Conservation (phyloP, 208 protist genomes). For the Wallacemonas sp. region DNA sequence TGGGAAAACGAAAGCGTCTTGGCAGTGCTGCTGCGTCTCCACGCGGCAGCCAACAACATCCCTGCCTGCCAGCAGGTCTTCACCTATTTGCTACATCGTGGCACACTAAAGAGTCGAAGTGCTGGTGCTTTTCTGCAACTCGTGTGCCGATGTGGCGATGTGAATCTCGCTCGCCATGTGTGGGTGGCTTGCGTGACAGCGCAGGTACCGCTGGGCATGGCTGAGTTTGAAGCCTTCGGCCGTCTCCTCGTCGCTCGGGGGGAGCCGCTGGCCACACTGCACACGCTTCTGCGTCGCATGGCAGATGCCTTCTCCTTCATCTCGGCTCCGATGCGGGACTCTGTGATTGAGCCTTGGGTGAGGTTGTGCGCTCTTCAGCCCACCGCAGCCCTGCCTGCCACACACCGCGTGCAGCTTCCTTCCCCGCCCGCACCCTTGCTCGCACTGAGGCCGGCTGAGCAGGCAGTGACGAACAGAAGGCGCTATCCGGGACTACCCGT, state of each 20-base stretch:
- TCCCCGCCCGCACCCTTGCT: background rate
- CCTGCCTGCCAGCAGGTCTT: slow-evolving; percentile 54
- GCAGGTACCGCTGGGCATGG: slow-evolving; percentile 41
- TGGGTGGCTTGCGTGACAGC: slow-evolving; percentile 44
- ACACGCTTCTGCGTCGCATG: slow-evolving; percentile 60
- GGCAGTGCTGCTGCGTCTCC: slow-evolving; percentile 58
- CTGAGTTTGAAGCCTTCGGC: slow-evolving; percentile 54
- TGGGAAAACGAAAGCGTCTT: slow-evolving; percentile 69
- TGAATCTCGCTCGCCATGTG: slow-evolving; percentile 35
- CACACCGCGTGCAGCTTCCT: slow-evolving; percentile 12
- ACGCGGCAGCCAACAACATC: slow-evolving; percentile 46
- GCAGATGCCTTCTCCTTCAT: slow-evolving; percentile 42
- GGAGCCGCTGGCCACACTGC: slow-evolving; percentile 48
- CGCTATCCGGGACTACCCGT: no score
- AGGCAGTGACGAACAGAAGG: no score
- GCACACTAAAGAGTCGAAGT: slow-evolving; percentile 49
- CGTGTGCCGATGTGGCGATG: slow-evolving; percentile 32
- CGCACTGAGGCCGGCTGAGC: background rate
- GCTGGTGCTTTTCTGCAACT: slow-evolving; percentile 55
- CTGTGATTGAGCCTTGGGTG: slow-evolving; percentile 59
- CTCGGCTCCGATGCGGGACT: slow-evolving; percentile 25
- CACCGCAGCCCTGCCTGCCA: slow-evolving; percentile 12
- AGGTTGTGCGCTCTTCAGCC: background rate
- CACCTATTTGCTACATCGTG: slow-evolving; percentile 46
- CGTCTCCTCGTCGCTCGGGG: slow-evolving; percentile 36